Conservation (phyloP, 2,329 filamentous ascomycete species). For the Venturia asperata region DNA sequence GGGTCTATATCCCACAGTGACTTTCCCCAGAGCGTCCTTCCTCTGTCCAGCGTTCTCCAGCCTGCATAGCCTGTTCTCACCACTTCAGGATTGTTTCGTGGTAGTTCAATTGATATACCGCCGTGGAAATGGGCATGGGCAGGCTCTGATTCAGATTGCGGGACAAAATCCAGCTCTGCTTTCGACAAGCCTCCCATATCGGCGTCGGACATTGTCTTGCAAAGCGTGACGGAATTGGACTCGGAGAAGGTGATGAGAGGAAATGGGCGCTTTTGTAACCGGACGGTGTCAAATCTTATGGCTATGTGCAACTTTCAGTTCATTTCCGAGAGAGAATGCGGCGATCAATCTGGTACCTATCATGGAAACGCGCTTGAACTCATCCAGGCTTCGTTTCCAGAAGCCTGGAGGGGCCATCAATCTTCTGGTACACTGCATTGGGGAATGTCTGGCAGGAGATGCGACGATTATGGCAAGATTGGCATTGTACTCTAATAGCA, state of each 20-base stretch:
- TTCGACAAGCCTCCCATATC: conserved; percentile 83
- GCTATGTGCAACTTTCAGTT: conserved; percentile 41
- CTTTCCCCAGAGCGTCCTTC: conserved; percentile 75
- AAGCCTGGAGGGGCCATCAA: conserved; percentile 41
- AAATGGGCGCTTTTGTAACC: conserved; percentile 56
- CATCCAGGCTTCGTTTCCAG: conserved; percentile 51
- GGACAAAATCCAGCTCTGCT: conserved; percentile 61
- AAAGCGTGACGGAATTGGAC: conserved; percentile 36
- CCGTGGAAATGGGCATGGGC: conserved; percentile 79
- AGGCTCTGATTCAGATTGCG: conserved; percentile 39
- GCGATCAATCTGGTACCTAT: conserved; percentile 40
- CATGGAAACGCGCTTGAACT: conserved; percentile 50
- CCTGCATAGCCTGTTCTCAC: conserved; percentile 81
- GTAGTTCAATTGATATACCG: conserved; percentile 77
- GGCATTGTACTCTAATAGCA: conserved; percentile 27
- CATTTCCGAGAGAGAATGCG: conserved; percentile 29
- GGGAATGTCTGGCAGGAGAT: conserved; percentile 2
- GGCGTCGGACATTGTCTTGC: conserved; percentile 77
- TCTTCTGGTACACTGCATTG: conserved; percentile 32
- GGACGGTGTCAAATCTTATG: conserved; percentile 62
- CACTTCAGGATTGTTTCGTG: conserved; percentile 63
- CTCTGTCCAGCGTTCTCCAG: conserved; percentile 74
- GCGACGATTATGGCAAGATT: background rate
- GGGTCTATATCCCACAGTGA: conserved; percentile 83
- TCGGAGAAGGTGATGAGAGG: conserved; percentile 57